phyloP scores from a whole-genome alignment of 2,329 filamentous ascomycete species.

The Trichoderma aggressivum region DNA sequence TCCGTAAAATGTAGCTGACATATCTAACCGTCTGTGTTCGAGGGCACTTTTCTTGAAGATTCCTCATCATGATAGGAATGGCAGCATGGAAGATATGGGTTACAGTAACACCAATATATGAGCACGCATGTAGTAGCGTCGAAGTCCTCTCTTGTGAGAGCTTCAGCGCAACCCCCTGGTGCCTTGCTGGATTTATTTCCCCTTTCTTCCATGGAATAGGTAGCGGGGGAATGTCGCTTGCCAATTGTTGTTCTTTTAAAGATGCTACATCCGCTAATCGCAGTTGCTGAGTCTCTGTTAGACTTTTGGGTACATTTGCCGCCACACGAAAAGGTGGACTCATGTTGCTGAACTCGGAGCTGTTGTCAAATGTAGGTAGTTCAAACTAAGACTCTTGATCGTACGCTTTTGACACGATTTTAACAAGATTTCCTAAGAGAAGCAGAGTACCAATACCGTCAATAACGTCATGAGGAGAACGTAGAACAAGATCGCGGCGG shows the following conservation, averaged over 20 bases:
- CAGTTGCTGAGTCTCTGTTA: neutral
- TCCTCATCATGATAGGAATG: constrained; percentile 29
- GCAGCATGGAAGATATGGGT: constrained; percentile 36
- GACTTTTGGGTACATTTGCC: neutral
- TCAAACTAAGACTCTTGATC: neutral
- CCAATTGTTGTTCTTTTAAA: neutral
- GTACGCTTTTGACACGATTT: neutral
- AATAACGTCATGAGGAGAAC: neutral
- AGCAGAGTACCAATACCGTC: neutral
- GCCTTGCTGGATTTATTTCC: neutral
- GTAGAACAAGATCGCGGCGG: neutral
- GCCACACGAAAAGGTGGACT: neutral
- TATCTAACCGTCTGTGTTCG: neutral
- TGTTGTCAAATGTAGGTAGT: neutral
- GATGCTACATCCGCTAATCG: neutral
- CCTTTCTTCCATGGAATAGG: neutral
- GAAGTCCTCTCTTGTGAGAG: constrained; percentile 22
- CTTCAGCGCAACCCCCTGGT: constrained; percentile 27
- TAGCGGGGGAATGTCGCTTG: neutral
- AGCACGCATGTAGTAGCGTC: constrained; percentile 23
- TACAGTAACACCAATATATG: constrained; percentile 24
- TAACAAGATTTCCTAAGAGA: neutral
- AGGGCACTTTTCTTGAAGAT: constrained; percentile 14
- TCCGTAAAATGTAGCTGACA: neutral
- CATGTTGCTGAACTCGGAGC: neutral